Conservation (phyloP, 768 basidiomycete species). For the Tubosaeta sp. region DNA sequence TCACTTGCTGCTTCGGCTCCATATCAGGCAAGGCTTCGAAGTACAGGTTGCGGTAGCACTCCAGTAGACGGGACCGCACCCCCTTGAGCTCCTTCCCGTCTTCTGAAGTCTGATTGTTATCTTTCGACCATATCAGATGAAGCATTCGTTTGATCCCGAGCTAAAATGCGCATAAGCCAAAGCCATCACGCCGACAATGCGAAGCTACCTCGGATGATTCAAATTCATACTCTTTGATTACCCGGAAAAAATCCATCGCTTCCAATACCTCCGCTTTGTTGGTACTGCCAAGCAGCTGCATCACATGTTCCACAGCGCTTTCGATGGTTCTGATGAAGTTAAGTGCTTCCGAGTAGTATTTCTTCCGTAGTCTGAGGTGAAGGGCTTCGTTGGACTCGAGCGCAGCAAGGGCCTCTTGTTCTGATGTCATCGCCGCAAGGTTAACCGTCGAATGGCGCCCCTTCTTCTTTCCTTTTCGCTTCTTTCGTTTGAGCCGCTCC, state of each 20-base stretch:
- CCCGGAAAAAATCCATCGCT: slow-evolving; percentile 85
- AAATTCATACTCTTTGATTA: slow-evolving; percentile 77
- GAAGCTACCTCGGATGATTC: slow-evolving; percentile 62
- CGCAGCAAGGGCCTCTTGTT: slow-evolving; percentile 67
- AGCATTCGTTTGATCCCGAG: slow-evolving; percentile 92
- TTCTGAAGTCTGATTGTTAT: slow-evolving; percentile 77
- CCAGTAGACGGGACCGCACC: slow-evolving; percentile 79
- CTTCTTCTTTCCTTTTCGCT: slow-evolving; percentile 43
- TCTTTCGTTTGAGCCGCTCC: slow-evolving; percentile 32
- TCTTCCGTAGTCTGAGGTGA: slow-evolving; percentile 69
- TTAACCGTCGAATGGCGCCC: slow-evolving; percentile 70
- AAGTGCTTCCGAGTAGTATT: slow-evolving; percentile 83
- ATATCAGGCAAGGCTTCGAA: slow-evolving; percentile 78
- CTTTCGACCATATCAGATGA: slow-evolving; percentile 96
- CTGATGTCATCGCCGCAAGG: slow-evolving; percentile 62
- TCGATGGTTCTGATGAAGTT: slow-evolving; percentile 73
- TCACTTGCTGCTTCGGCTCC: slow-evolving; percentile 81
- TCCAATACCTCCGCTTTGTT: slow-evolving; percentile 82
- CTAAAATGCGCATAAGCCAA: slow-evolving; percentile 36
- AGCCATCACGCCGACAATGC: neutral
- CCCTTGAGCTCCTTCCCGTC: slow-evolving; percentile 82
- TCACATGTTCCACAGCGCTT: slow-evolving; percentile 64
- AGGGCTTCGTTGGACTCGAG: slow-evolving; percentile 63
- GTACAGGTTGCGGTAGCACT: slow-evolving; percentile 84
- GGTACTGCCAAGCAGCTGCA: slow-evolving; percentile 79